phyloP scores from a whole-genome alignment of 805 yeast genomes.

The Pichia paraexigua region DNA sequence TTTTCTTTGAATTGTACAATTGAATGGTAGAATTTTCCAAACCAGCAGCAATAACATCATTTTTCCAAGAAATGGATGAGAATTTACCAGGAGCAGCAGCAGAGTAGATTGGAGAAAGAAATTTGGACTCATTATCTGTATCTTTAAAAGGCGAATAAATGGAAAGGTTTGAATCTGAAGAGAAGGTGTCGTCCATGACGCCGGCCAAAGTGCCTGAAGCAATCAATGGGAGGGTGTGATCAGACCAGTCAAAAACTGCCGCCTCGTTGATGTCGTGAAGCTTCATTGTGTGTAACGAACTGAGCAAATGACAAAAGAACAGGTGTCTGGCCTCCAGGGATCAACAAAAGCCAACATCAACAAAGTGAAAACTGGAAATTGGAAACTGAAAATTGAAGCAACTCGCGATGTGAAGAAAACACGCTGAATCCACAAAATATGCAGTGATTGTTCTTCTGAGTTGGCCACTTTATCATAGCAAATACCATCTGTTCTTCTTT shows the following conservation, averaged over 20 bases:
- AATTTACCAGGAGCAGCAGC: conserved; percentile 52
- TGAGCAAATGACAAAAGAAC: conserved; percentile 5
- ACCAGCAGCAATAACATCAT: conserved; percentile 75
- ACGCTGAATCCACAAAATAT: too few species aligned
- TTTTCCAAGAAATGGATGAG: conserved; percentile 80
- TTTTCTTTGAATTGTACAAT: conserved; percentile 60
- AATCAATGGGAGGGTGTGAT: conserved; percentile 60
- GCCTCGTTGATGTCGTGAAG: conserved; percentile 76
- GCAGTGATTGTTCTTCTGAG: too few species aligned
- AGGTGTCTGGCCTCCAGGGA: background rate
- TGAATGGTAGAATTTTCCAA: conserved; percentile 75
- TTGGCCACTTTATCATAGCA: too few species aligned
- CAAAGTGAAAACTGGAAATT: background rate
- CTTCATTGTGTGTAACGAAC: conserved; percentile 40
- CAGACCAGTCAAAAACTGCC: conserved; percentile 96
- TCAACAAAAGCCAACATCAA: background rate
- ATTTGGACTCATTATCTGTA: conserved; percentile 28
- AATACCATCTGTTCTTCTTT: background rate
- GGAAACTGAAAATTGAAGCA: too few species aligned
- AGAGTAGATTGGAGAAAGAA: conserved; percentile 31
- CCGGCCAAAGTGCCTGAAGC: conserved; percentile 97
- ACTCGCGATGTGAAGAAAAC: background rate
- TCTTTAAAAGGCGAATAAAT: conserved; percentile 61
- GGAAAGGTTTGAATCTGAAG: conserved; percentile 69
- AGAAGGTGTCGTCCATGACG: conserved; percentile 82